These are phyloP conservation scores for Heliocybe sulcata DNA, from an alignment of 1,284 basidiomycete species.

Conservation along the genomic window DNA sequence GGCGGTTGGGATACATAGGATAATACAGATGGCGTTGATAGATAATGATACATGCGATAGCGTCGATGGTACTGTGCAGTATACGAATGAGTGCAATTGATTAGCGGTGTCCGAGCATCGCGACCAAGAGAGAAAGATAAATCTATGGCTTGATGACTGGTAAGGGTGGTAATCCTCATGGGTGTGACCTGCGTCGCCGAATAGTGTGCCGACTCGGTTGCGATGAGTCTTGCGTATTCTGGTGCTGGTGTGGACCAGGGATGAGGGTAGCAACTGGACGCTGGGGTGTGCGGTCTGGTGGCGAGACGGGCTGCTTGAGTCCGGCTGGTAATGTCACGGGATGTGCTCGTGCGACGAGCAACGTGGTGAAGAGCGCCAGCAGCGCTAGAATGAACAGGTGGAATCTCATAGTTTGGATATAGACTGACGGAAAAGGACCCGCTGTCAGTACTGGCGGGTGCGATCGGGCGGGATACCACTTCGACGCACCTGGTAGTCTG, in stretches of 20 bases:
- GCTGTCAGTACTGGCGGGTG: background rate
- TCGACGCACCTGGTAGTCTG: background rate
- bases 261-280: background rate
- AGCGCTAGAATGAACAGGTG: background rate
- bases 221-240: background rate
- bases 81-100: too few relatives aligned
- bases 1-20: too few relatives aligned
- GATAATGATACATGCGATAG: too few relatives aligned
- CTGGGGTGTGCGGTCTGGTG: background rate
- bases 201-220: background rate
- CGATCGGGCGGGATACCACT: background rate
- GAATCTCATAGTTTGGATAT: background rate
- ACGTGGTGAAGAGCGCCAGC: background rate
- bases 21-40: too few relatives aligned
- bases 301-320: background rate
- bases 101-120: too few relatives aligned
- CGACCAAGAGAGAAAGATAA: too few relatives aligned
- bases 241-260: background rate
- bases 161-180: background rate
- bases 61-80: too few relatives aligned
- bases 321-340: background rate
- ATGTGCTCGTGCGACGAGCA: background rate
- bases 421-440: background rate
- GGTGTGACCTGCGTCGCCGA: background rate
- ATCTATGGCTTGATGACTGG: too few relatives aligned